Conservation (phyloP, 2,329 filamentous ascomycete genomes). For the Fusarium heterosporum region DNA sequence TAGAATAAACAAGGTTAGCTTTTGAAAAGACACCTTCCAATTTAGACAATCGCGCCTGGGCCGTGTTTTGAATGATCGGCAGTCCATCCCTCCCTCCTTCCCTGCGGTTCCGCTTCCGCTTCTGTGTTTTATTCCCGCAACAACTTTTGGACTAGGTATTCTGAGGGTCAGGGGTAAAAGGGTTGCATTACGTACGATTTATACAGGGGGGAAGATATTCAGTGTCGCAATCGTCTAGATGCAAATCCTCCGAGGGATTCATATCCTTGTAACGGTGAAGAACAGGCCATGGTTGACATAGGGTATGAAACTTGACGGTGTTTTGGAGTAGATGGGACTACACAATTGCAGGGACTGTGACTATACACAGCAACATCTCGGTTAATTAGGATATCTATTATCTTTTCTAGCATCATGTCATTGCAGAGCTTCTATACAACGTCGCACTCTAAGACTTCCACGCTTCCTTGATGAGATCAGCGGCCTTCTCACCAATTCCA, state of each 20-base stretch:
- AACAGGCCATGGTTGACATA: neutral
- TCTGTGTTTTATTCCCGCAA: neutral
- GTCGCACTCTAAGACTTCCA: slow-evolving; percentile 19
- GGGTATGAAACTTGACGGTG: neutral
- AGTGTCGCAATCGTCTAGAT: neutral
- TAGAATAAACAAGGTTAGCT: neutral
- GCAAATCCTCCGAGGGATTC: neutral
- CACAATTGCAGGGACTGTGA: too few species aligned
- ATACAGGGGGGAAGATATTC: neutral
- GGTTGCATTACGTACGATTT: neutral
- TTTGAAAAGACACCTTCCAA: neutral
- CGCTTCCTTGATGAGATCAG: slow-evolving; percentile 60
- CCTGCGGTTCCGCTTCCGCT: neutral
- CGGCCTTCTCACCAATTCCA: slow-evolving; percentile 65
- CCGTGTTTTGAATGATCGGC: neutral
- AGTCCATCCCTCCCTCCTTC: neutral
- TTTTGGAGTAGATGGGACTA: neutral
- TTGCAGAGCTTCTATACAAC: neutral
- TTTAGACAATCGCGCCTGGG: neutral
- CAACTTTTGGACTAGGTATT: neutral
- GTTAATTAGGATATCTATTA: neutral
- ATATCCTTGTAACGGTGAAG: neutral
- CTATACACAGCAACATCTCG: neutral
- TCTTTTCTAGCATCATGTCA: neutral
- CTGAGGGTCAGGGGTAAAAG: neutral